Conservation (phyloP, 257 asterid species). For the Primulina tabacum region DNA sequence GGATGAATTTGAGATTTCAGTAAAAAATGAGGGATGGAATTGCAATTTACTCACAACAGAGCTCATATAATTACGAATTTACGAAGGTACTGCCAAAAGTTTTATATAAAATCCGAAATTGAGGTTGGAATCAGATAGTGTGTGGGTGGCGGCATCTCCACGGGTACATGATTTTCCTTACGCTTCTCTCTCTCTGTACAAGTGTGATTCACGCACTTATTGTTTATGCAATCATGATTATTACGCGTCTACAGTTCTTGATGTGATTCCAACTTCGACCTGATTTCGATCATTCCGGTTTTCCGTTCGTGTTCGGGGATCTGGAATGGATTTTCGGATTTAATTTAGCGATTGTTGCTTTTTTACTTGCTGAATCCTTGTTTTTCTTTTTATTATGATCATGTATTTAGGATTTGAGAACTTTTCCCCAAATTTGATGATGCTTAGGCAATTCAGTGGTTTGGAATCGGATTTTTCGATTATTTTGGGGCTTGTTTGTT, state of each 20-base stretch:
- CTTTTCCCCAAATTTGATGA: neutral
- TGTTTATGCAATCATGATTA: neutral
- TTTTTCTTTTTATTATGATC: neutral
- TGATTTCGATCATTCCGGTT: constrained; percentile 22
- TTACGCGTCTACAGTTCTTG: neutral
- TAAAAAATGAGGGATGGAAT: too few species aligned
- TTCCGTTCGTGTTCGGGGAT: constrained; percentile 21
- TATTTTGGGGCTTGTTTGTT: neutral
- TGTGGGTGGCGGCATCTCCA: constrained; percentile 34
- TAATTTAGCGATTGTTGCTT: neutral
- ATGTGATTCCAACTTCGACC: constrained; percentile 18
- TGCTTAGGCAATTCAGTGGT: neutral
- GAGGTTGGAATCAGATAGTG: constrained; percentile 25
- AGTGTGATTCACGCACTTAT: neutral
- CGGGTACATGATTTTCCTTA: constrained; percentile 23
- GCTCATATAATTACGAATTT: too few species aligned
- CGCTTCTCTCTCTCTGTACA: neutral
- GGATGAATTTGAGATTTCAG: too few species aligned
- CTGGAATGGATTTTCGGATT: constrained; percentile 13
- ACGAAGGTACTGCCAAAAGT: neutral
- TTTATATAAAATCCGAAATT: neutral
- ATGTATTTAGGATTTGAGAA: neutral
- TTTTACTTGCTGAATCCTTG: neutral
- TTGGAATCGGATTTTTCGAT: neutral
- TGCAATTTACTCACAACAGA: too few species aligned